phyloP scores from a whole-genome alignment of 2,329 filamentous ascomycete species.

The Claviceps citrina region DNA sequence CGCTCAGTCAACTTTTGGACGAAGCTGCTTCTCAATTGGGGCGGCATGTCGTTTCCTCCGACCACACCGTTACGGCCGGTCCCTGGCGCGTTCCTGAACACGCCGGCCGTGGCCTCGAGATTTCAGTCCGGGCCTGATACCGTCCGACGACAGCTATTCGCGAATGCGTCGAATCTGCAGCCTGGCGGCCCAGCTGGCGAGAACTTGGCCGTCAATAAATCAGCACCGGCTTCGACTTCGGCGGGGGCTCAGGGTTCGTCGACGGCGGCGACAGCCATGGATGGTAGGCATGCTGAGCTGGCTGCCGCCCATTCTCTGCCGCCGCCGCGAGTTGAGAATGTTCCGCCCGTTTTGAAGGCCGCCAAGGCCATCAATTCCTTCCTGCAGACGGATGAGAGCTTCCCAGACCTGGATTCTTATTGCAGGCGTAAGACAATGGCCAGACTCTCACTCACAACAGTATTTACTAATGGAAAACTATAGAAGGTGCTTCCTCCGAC shows the following conservation, averaged over 20 bases:
- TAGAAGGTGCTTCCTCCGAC: constrained; percentile 80
- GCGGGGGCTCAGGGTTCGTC: constrained; percentile 2
- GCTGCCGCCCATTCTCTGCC: constrained; percentile 21
- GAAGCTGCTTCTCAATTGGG: constrained; percentile 5
- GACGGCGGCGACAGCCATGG: constrained; percentile 12
- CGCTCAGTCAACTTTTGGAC: not conserved
- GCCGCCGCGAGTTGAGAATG: constrained; percentile 29
- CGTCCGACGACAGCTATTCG: constrained; percentile 37
- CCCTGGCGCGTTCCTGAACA: constrained; percentile 62
- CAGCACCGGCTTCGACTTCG: not conserved
- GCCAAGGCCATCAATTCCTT: constrained; percentile 71
- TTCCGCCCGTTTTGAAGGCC: constrained; percentile 63
- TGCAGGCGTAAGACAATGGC: constrained; percentile 54
- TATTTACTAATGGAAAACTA: constrained; percentile 13
- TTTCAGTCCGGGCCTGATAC: constrained; percentile 29
- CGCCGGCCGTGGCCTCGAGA: constrained; percentile 46
- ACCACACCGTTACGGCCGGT: constrained; percentile 56
- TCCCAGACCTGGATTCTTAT: constrained; percentile 80
- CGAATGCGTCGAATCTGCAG: constrained; percentile 14
- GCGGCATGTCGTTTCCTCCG: constrained; percentile 38
- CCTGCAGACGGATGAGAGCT: constrained; percentile 60
- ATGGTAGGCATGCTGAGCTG: constrained; percentile 15
- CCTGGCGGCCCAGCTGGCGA: constrained; percentile 2
- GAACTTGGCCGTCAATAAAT: constrained; percentile 8
- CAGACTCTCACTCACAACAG: not conserved